Conservation (phyloP, 345 rosid genomes). For the Dovyalis caffra region DNA sequence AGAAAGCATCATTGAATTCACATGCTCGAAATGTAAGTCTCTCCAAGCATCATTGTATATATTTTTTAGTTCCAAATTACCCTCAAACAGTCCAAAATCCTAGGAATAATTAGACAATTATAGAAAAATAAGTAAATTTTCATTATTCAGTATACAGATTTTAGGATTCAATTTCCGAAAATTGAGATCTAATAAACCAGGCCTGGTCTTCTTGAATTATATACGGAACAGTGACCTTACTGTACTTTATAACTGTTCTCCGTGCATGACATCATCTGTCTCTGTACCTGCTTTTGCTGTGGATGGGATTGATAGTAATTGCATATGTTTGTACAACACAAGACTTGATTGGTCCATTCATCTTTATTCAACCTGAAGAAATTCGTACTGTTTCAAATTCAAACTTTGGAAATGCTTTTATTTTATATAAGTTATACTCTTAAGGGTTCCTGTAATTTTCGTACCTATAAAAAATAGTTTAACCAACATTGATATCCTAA, state of each 20-base stretch:
- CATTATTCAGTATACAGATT: too few relatives aligned
- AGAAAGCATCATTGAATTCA: background rate
- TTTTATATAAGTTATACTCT: background rate
- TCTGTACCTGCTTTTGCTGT: background rate
- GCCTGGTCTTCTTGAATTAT: background rate
- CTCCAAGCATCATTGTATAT: background rate
- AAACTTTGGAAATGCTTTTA: constrained; percentile 24
- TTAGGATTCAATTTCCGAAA: too few relatives aligned
- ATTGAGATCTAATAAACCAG: too few relatives aligned
- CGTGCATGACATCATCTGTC: background rate
- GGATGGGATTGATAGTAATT: constrained; percentile 10
- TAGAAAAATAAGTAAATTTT: too few relatives aligned
- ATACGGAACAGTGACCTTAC: too few relatives aligned
- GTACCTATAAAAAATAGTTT: too few relatives aligned
- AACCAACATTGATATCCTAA: too few relatives aligned
- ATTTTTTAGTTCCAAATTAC: constrained; percentile 3
- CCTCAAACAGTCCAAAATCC: background rate
- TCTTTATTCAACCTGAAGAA: background rate
- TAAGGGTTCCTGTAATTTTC: too few relatives aligned
- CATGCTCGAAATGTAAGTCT: background rate
- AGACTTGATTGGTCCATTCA: constrained; percentile 17
- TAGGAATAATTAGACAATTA: too few relatives aligned
- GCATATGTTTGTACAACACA: constrained; percentile 13
- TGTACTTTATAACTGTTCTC: too few relatives aligned
- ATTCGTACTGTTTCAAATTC: constrained; percentile 26